Evolutionary conservation across 2,329 filamentous ascomycete genomes (phyloP), one percentile per base, ranked within the genome.

Genomic region (Pyrenochaeta sp.): DNA sequence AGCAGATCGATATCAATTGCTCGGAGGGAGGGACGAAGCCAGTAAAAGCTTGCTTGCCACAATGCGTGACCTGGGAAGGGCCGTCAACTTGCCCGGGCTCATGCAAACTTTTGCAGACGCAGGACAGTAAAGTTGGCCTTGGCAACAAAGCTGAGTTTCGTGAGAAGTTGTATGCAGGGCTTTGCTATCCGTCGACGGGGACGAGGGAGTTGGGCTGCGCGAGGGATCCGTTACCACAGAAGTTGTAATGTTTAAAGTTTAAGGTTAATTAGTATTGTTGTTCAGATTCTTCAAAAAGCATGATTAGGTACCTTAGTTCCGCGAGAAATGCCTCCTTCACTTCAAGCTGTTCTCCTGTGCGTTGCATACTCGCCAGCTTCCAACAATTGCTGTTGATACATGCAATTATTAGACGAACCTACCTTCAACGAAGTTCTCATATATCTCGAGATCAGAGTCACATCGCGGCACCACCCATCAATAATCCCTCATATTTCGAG

Each of bases 31-130:
- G 22, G 6, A 10, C 8, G 5, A 27, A 18, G 9, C 10, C 24
- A 2, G 20, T 20, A 18, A 24, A 22, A 19, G 41, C 39, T 15
- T 44, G 41, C 24, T 27, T 44, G 19, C 41, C 41, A 15, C 28
- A 10, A 8, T 44, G 41, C 41, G 11, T n/a, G 11, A 32, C 17
- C 19, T 28, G 24, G 15, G 19, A 23, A 14, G 23, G 18, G 3
- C n/a, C 21, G 10, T 3, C 26, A 13, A 21, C 15, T 19, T 44
- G 41, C 18, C 23, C 22, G 9, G 41, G 41, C 9, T 27, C 34
- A 19, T 44, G 41, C 22, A 11, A 21, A n/a, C 22, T 31, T 7
- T 34, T 34, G 27, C 27, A 41, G 15, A 41, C 31, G 13, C 29
- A 35, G n/a, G 34, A 38, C 7, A 32, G 19, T 17, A 43, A 37